Evolutionary conservation across 208 protist genomes (phyloP).

Genomic region (Endotrypanum monterogeii): DNA sequence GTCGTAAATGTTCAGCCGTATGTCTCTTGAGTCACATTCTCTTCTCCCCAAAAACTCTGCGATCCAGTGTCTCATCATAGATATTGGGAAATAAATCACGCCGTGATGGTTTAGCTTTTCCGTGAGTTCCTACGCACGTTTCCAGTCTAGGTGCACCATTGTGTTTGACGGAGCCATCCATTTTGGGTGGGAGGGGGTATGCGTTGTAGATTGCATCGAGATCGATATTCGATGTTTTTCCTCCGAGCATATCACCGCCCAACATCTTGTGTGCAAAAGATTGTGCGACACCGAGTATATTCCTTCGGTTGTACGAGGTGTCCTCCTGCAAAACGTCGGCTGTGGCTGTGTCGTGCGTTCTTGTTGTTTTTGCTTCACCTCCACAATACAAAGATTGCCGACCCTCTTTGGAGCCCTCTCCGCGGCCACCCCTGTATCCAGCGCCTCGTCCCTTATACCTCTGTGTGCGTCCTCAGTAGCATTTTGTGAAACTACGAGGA

Average conservation of each 20-base stretch:
- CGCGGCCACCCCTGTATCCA: background rate
- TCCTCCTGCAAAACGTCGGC: too few species aligned
- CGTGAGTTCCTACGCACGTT: background rate
- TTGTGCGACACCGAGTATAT: too few species aligned
- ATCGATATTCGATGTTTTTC: slow-evolving; percentile 29
- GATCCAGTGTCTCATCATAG: slow-evolving; percentile 16
- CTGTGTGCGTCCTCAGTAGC: background rate
- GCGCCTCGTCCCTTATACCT: background rate
- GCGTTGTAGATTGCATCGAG: slow-evolving; percentile 8
- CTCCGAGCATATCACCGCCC: slow-evolving; percentile 13
- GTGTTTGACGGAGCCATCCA: slow-evolving; percentile 2
- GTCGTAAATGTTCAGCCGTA: slow-evolving; percentile 3
- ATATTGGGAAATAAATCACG: slow-evolving; percentile 18
- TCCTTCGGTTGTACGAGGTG: too few species aligned
- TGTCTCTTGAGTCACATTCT: background rate
- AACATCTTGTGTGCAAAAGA: background rate
- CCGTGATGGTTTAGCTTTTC: background rate
- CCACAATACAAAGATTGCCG: background rate
- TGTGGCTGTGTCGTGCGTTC: too few species aligned
- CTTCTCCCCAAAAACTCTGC: background rate
- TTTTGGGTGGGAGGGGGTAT: background rate
- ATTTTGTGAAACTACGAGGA: background rate
- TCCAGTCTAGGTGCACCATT: slow-evolving; percentile 2
- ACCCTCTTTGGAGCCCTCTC: background rate
- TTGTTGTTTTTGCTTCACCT: background rate